phyloP scores from a whole-genome alignment of 129 eudicot species.

The Flaveria bidentis region DNA sequence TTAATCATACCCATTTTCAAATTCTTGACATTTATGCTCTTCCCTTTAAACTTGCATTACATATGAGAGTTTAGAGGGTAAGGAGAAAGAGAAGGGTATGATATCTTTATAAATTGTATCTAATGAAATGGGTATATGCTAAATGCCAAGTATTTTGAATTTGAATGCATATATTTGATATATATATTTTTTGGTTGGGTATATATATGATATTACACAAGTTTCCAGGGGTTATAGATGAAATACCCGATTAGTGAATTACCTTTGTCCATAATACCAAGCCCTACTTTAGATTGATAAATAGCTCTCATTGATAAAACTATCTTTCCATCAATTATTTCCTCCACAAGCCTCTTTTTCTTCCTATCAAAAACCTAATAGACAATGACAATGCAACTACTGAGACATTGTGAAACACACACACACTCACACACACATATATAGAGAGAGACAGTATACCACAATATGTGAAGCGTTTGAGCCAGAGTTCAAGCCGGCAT shows the following conservation, averaged over 20 bases:
- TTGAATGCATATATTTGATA: neutral
- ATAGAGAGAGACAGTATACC: constrained; percentile 44
- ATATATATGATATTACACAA: neutral
- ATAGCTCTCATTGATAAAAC: constrained; percentile 91
- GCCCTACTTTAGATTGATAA: constrained; percentile 82
- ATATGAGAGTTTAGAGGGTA: neutral
- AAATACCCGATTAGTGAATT: constrained; percentile 3
- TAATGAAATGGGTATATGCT: neutral
- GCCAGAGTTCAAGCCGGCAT: constrained; percentile 81
- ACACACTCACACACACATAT: neutral
- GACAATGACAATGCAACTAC: constrained; percentile 30
- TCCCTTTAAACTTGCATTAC: neutral
- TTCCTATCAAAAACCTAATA: constrained; percentile 80
- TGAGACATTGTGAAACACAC: constrained; percentile 17
- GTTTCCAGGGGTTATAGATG: neutral
- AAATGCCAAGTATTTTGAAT: neutral
- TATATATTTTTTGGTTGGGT: neutral
- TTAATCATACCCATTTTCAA: neutral
- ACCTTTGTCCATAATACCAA: constrained; percentile 88
- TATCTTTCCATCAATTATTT: constrained; percentile 83
- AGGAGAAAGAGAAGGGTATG: neutral
- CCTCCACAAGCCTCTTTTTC: constrained; percentile 88
- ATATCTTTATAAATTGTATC: neutral
- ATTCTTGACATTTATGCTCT: neutral
- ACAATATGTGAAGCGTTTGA: constrained; percentile 81